Evolutionary conservation across 768 basidiomycete genomes (phyloP).

Genomic region (Hygrocybe punicea): DNA sequence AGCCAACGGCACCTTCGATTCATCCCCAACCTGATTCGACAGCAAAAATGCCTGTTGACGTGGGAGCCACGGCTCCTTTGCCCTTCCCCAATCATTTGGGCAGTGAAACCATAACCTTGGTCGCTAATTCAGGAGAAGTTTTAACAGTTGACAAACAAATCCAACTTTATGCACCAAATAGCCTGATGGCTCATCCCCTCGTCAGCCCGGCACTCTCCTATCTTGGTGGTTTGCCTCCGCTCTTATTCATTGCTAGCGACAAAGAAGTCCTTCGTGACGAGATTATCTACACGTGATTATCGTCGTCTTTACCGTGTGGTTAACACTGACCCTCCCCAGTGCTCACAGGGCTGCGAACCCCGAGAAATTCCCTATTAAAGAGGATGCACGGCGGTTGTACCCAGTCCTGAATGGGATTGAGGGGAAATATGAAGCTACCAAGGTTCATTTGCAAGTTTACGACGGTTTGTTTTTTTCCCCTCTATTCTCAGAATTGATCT

Average conservation of each 20-base stretch:
- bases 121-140: conserved; percentile 48
- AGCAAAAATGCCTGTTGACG: conserved; percentile 40
- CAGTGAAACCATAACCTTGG: conserved; percentile 46
- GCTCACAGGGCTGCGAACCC: conserved; percentile 93
- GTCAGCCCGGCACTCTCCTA: conserved; percentile 79
- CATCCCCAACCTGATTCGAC: conserved; percentile 16
- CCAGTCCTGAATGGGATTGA: conserved; percentile 57
- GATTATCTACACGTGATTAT: conserved; percentile 72
- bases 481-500: conserved; percentile 20
- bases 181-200: conserved; percentile 70
- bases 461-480: conserved; percentile 55
- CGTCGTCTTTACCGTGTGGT: background rate
- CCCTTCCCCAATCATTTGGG: conserved; percentile 37
- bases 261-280: conserved; percentile 92
- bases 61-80: conserved; percentile 47
- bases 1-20: conserved; percentile 19
- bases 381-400: conserved; percentile 49
- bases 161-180: conserved; percentile 85
- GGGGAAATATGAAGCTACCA: conserved; percentile 53
- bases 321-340: conserved; percentile 31
- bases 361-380: conserved; percentile 52
- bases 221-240: conserved; percentile 86
- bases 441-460: conserved; percentile 90
- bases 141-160: conserved; percentile 65
- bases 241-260: conserved; percentile 81